A percentile compares a stretch with the other conserved stretches of the same genome.
phyloP scores from a whole-genome alignment of 2,329 filamentous ascomycete species.

The Xylariomycetidae sp. region DNA sequence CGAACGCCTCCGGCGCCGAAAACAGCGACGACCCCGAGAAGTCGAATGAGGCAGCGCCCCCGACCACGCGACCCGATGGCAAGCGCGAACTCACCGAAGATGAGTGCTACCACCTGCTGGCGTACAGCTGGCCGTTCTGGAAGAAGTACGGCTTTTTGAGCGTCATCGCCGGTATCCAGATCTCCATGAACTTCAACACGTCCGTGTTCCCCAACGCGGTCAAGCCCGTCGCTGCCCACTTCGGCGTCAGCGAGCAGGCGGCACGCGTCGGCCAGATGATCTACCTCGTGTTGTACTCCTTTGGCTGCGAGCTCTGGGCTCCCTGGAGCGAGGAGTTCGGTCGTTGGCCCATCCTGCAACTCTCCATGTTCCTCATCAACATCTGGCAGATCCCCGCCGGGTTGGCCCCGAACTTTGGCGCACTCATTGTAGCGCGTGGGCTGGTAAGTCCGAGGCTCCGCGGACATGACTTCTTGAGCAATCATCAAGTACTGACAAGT shows the following conservation, averaged over 20 bases:
- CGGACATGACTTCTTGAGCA: background rate
- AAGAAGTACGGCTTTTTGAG: no score
- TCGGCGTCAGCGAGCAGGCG: constrained; percentile 1
- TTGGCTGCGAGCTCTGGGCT: constrained; percentile 34
- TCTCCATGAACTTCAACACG: no score
- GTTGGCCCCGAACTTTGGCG: constrained; percentile 33
- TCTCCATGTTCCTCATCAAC: constrained; percentile 42
- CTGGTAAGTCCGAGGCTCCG: constrained; percentile 28
- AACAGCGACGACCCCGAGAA: no score
- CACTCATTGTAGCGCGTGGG: constrained; percentile 33
- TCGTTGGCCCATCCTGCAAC: constrained; percentile 42
- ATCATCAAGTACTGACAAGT: background rate
- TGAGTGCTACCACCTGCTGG: no score
- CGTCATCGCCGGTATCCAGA: no score
- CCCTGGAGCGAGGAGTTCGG: constrained; percentile 46
- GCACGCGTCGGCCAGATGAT: background rate
- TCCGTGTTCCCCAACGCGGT: constrained; percentile 1
- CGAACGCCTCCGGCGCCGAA: no score
- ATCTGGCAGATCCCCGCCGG: constrained; percentile 42
- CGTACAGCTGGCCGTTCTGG: no score
- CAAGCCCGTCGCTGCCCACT: background rate
- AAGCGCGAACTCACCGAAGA: no score
- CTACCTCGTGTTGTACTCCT: background rate
- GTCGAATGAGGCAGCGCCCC: no score
- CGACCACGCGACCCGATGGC: no score